phyloP scores from a whole-genome alignment of 139 green algal genomes.

The Picochlorum costavermella region DNA sequence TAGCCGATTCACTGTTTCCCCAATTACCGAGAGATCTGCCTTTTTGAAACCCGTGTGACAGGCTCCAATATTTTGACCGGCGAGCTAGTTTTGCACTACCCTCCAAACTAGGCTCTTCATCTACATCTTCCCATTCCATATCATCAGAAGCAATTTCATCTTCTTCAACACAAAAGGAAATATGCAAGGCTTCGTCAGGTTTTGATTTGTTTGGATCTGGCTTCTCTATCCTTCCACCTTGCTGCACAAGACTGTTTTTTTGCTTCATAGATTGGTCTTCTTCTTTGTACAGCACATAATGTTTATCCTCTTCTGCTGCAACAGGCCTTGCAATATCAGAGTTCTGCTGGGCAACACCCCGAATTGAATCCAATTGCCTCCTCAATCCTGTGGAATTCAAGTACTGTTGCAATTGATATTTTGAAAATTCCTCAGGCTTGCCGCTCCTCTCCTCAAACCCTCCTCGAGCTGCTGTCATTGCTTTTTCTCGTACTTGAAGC shows the following conservation, averaged over 20 bases:
- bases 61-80: conserved; percentile 76
- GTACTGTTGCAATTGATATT: conserved; percentile 71
- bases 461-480: conserved; percentile 53
- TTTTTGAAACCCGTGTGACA: conserved; percentile 69
- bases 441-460: conserved; percentile 47
- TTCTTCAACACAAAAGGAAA: neutral
- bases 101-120: conserved; percentile 44
- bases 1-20: conserved; percentile 27
- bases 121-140: conserved; percentile 48
- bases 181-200: neutral
- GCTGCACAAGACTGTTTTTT: conserved; percentile 9
- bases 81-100: conserved; percentile 40
- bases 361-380: conserved; percentile 32
- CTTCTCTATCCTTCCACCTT: neutral
- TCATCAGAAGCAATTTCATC: conserved; percentile 8
- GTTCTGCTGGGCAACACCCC: conserved; percentile 14
- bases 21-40: conserved; percentile 82
- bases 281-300: conserved; percentile 59
- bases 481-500: conserved; percentile 57
- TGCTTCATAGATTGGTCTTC: neutral
- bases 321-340: neutral
- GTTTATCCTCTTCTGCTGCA: conserved; percentile 43
- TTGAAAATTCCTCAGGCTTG: conserved; percentile 43
- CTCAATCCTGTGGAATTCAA: conserved; percentile 44
- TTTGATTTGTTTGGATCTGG: neutral